Percentiles rank a stretch among this genome's conserved stretches.
Evolutionary conservation across 768 basidiomycete species (phyloP).

Genomic region (Termitomyces sp.): DNA sequence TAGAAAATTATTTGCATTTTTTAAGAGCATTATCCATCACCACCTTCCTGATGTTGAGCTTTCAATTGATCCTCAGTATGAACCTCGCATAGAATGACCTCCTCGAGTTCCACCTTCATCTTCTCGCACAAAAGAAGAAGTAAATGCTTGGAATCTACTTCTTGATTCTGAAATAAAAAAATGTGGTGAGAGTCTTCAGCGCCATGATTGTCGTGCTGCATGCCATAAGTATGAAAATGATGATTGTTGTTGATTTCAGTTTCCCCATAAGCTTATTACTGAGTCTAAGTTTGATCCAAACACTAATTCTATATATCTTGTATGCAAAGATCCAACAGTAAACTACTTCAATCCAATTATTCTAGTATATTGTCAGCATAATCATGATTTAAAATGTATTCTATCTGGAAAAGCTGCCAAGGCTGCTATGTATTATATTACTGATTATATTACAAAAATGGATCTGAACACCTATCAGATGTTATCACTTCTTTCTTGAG

Average conservation of each 20-base stretch:
- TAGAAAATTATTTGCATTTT: no score
- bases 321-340: conserved; percentile 22
- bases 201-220: not conserved
- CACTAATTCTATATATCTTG: conserved; percentile 25
- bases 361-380: no score
- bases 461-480: conserved; percentile 23
- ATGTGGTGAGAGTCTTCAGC: not conserved
- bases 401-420: no score
- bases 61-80: not conserved
- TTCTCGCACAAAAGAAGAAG: not conserved
- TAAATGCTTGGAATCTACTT: no score
- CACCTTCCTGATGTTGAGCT: no score
- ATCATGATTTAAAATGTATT: no score
- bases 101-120: not conserved
- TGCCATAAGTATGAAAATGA: no score
- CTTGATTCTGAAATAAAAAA: not conserved
- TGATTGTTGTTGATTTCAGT: not conserved
- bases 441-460: conserved; percentile 33
- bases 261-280: not conserved
- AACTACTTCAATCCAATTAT: conserved; percentile 34
- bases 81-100: not conserved
- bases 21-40: no score
- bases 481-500: conserved; percentile 21
- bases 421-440: conserved; percentile 34
- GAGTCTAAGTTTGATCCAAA: not conserved